These are phyloP conservation scores for Starmera amethionina DNA, from an alignment of 805 yeast species.

Conservation along the genomic window DNA sequence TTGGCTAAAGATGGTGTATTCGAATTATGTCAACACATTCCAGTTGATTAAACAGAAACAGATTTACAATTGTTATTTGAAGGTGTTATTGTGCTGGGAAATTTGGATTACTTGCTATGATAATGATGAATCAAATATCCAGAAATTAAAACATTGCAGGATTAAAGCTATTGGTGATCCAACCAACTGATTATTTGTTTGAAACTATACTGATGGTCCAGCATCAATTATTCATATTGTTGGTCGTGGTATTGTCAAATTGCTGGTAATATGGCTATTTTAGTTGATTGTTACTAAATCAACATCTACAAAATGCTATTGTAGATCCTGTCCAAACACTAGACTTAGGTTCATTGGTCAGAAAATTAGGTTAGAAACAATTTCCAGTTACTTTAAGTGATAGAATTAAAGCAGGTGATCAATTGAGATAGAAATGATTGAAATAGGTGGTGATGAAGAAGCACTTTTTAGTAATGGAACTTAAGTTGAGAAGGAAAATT, in stretches of 20 bases:
- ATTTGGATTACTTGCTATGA: slow-evolving; percentile 66
- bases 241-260: slow-evolving; percentile 96
- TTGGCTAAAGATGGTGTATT: slow-evolving; percentile 75
- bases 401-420: slow-evolving; percentile 72
- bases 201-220: slow-evolving; percentile 98
- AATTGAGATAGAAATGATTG: slow-evolving; percentile 80
- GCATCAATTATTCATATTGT: slow-evolving; percentile 92
- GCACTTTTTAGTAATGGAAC: slow-evolving; percentile 73
- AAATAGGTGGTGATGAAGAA: slow-evolving; percentile 85
- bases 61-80: slow-evolving; percentile 54
- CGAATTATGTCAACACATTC: slow-evolving; percentile 66
- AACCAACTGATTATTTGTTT: no score
- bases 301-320: slow-evolving; percentile 87
- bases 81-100: slow-evolving; percentile 72
- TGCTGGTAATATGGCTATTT: slow-evolving; percentile 96
- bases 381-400: slow-evolving; percentile 85
- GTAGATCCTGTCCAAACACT: slow-evolving; percentile 96
- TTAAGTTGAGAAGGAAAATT: slow-evolving; percentile 80
- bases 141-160: no score
- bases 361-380: slow-evolving; percentile 89
- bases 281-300: slow-evolving; percentile 81
- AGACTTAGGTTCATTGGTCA: slow-evolving; percentile 96
- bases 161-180: slow-evolving; percentile 95
- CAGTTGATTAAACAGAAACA: slow-evolving; percentile 42
- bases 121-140: no score